Conservation (phyloP, 2,329 filamentous ascomycete species). For the Calonectria multiphialidica region DNA sequence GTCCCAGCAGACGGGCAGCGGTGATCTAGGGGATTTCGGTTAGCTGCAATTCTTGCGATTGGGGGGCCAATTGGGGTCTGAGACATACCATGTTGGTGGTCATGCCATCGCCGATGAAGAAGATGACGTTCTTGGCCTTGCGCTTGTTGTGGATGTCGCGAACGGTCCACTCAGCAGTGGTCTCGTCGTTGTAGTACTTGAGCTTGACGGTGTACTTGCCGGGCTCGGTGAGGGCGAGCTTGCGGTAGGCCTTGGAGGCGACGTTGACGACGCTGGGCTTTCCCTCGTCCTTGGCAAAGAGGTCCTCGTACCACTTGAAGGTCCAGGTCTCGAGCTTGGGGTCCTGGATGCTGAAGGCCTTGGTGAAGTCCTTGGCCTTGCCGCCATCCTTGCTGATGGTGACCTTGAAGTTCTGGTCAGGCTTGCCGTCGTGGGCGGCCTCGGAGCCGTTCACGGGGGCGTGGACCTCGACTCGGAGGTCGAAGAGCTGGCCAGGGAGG, state of each 20-base stretch:
- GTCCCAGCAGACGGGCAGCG: slow-evolving; percentile 83
- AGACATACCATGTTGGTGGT: slow-evolving; percentile 75
- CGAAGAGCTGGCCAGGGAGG: slow-evolving; percentile 85
- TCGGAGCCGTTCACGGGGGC: slow-evolving; percentile 86
- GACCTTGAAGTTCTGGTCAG: slow-evolving; percentile 82
- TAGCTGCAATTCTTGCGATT: neutral
- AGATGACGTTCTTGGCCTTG: slow-evolving; percentile 86
- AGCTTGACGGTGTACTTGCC: slow-evolving; percentile 84
- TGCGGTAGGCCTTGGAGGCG: slow-evolving; percentile 82
- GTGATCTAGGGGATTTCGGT: slow-evolving; percentile 62
- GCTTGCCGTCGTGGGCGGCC: slow-evolving; percentile 74
- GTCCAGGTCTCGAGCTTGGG: slow-evolving; percentile 84
- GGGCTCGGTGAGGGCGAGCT: slow-evolving; percentile 81
- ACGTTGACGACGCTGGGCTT: slow-evolving; percentile 83
- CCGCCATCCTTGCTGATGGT: slow-evolving; percentile 76
- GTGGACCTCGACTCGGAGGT: slow-evolving; percentile 86
- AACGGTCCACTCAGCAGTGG: slow-evolving; percentile 82
- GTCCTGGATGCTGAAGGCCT: slow-evolving; percentile 78
- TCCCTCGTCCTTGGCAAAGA: slow-evolving; percentile 80
- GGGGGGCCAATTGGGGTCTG: neutral
- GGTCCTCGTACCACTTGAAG: slow-evolving; percentile 88
- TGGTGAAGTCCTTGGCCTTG: slow-evolving; percentile 65
- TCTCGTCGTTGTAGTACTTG: slow-evolving; percentile 80
- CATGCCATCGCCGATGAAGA: slow-evolving; percentile 85
- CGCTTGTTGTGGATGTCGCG: slow-evolving; percentile 76